Evolutionary conservation across 148 eudicot genomes (phyloP).

Genomic region (Chenopodium quinoa): DNA sequence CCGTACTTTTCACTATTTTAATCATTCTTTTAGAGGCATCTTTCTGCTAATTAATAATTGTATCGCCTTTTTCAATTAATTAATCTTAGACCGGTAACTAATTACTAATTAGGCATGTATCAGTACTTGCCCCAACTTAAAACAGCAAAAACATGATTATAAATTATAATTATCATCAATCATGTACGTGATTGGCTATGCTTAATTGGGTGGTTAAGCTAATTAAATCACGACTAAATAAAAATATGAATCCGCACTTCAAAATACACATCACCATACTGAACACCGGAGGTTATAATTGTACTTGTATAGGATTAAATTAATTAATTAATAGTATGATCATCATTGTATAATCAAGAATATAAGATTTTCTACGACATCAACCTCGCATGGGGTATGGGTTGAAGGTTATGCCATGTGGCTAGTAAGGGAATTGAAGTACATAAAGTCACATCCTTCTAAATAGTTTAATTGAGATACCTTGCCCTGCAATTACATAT

Average conservation of each 20-base stretch:
- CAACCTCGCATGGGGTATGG: neutral
- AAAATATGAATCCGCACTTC: no score
- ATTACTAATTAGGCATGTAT: neutral
- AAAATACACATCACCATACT: no score
- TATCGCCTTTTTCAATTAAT: neutral
- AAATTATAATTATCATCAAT: neutral
- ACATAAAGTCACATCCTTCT: neutral
- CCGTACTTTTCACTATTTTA: neutral
- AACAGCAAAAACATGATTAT: no score
- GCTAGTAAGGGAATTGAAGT: conserved; percentile 13
- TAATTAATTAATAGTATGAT: neutral
- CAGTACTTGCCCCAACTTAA: neutral
- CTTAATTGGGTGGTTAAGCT: no score
- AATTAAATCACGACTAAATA: neutral
- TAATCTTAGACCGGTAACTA: neutral
- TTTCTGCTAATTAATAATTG: neutral
- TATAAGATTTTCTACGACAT: neutral
- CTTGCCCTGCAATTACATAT: neutral
- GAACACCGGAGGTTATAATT: no score
- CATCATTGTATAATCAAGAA: neutral
- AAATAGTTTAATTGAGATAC: neutral
- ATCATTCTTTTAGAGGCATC: neutral
- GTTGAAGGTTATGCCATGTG: conserved; percentile 22
- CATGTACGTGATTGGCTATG: neutral
- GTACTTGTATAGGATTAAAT: no score